These are phyloP conservation scores for Aspergillus kassunensis DNA, from an alignment of 495 filamentous ascomycete genomes.

Conservation along the genomic window DNA sequence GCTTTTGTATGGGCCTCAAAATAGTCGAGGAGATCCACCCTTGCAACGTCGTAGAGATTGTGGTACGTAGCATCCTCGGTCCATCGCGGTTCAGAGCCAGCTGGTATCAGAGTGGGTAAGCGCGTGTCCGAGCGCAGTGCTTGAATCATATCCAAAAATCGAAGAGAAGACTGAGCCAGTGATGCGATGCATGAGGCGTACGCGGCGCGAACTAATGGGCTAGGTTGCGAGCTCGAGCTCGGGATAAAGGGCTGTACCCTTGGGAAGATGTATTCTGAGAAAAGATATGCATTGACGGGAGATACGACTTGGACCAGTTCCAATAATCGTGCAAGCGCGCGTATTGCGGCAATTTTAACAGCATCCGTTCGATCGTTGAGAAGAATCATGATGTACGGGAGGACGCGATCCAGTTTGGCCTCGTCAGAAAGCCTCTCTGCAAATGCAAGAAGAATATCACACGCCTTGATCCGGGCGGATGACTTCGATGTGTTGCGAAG, in stretches of 20 bases:
- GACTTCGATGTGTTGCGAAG: slow-evolving; percentile 84
- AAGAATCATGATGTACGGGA: slow-evolving; percentile 82
- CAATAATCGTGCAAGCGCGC: slow-evolving; percentile 81
- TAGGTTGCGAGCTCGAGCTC: slow-evolving; percentile 51
- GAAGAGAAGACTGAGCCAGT: slow-evolving; percentile 80
- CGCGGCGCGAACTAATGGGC: slow-evolving; percentile 72
- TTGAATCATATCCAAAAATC: slow-evolving; percentile 87
- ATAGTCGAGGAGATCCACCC: slow-evolving; percentile 67
- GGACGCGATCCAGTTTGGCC: slow-evolving; percentile 89
- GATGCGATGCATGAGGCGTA: slow-evolving; percentile 92
- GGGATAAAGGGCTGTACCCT: slow-evolving; percentile 69
- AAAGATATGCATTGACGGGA: slow-evolving; percentile 91
- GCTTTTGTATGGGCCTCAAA: slow-evolving; percentile 88
- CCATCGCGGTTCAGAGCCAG: slow-evolving; percentile 48
- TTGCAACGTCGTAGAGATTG: slow-evolving; percentile 77
- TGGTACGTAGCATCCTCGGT: slow-evolving; percentile 76
- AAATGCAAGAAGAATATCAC: slow-evolving; percentile 90
- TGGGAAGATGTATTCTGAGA: slow-evolving; percentile 91
- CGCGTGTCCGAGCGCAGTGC: slow-evolving; percentile 82
- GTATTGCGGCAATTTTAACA: slow-evolving; percentile 79
- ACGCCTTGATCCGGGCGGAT: slow-evolving; percentile 82
- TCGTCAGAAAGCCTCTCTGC: slow-evolving; percentile 90
- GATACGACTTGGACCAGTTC: slow-evolving; percentile 83
- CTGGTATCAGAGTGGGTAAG: slow-evolving; percentile 71
- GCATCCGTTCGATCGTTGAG: slow-evolving; percentile 76